Evolutionary conservation across 2,329 filamentous ascomycete species (phyloP), one percentile per base, ranked within the genome.

Genomic region (Chaetothyriales sp.): DNA sequence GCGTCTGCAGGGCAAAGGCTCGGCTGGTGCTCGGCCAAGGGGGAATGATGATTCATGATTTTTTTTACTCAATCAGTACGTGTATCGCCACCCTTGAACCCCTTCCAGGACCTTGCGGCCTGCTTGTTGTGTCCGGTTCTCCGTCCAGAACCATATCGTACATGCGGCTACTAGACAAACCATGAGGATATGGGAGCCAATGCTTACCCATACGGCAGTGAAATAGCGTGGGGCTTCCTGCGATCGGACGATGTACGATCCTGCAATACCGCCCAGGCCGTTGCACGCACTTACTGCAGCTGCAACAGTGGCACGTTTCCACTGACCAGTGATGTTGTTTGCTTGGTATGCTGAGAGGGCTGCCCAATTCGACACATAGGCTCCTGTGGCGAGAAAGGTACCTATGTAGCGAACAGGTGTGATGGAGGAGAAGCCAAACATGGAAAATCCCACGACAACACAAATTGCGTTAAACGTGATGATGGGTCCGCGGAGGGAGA

Each of bases 141-240:
- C 54, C 2, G 47, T n/a, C 57, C 58, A 60, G 46, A 61, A 61
- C 46, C 51, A 55, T 20, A 56, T 18, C 15, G 55, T 59, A 43
- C 58, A 60, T 22, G 25, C 44, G 46, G 47, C 29, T 19, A 61
- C 60, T 9, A 61, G 6, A n/a, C 15, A 47, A 22, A 61, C 56
- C 57, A 61, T 61, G 47, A 59, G 43, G 44, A 60, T 43, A 51
- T 61, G 60, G 40, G 56, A 57, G n/a, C 76, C 80, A 52, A 85
- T 81, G 10, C 77, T 81, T 13, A 83, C 73, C 80, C 80, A 85
- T 13, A 85, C 75, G 1, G 82, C 82, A 1, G 81, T 85, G 52
- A 71, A 64, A 63, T 85, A 85, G 52, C 70, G 66, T 5, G 82
- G 82, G 2, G 79, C 80, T 62, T 85, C 81, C 7, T 71, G 64